A percentile compares a stretch with the other conserved stretches of the same genome.
These are phyloP conservation scores for Begonia peltatifolia DNA, from an alignment of 306 rosid genomes.

Conservation along the genomic window DNA sequence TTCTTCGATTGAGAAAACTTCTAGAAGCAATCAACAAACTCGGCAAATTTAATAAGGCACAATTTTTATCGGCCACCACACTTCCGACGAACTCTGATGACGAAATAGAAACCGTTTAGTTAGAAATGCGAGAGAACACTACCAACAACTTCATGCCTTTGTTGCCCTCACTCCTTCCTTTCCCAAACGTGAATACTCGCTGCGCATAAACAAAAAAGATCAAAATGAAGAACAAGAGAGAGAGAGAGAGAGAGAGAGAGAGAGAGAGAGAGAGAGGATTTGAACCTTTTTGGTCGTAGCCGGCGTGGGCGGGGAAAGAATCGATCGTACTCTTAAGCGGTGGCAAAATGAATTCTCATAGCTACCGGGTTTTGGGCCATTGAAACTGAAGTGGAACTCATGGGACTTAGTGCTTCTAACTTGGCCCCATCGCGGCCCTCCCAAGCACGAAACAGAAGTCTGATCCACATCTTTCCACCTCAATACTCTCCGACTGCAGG, in stretches of 20 bases:
- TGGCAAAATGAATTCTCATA: conserved; percentile 9
- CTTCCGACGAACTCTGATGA: not conserved
- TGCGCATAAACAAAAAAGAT: conserved; percentile 20
- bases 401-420: conserved; percentile 11
- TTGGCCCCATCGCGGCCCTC: conserved; percentile 4
- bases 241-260: not conserved
- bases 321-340: conserved; percentile 22
- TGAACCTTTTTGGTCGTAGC: conserved; percentile 63
- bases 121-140: conserved; percentile 13
- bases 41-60: not conserved
- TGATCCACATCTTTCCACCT: conserved; percentile 21
- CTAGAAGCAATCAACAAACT: too few species aligned
- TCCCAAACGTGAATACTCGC: conserved; percentile 86
- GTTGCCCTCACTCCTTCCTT: conserved; percentile 88
- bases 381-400: not conserved
- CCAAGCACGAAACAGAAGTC: not conserved
- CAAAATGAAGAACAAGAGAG: not conserved
- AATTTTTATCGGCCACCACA: not conserved
- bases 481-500: conserved; percentile 17
- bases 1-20: too few species aligned
- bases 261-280: not conserved
- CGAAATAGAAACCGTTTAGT: not conserved
- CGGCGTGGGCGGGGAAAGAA: conserved; percentile 44
- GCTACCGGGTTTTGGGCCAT: conserved; percentile 16
- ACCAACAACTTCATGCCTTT: conserved; percentile 90